Conservation (phyloP, 768 basidiomycete genomes). For the Serendipita sp. region DNA sequence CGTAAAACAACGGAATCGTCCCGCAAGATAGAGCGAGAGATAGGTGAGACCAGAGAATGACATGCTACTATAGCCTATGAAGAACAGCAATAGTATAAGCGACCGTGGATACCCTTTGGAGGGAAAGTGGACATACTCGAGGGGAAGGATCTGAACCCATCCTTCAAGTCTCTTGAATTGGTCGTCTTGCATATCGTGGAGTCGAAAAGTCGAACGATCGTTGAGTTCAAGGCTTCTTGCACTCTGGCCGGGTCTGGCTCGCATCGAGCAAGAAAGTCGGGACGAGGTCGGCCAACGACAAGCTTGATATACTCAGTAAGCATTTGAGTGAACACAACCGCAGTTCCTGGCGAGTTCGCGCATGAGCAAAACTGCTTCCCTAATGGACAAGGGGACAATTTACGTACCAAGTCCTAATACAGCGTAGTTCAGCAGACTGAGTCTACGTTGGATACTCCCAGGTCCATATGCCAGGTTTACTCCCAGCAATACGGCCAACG, state of each 20-base stretch:
- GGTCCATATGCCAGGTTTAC: background rate
- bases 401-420: background rate
- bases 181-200: constrained; percentile 16
- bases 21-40: constrained; percentile 43
- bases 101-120: background rate
- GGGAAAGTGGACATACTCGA: constrained; percentile 21
- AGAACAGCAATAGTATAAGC: background rate
- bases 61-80: constrained; percentile 38
- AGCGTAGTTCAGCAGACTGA: background rate
- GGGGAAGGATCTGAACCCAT: constrained; percentile 36
- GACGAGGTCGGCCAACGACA: constrained; percentile 33
- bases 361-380: too few relatives aligned
- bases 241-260: constrained; percentile 31
- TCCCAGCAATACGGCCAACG: background rate
- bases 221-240: background rate
- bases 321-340: background rate
- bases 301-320: background rate
- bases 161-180: constrained; percentile 25
- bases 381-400: too few relatives aligned
- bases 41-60: constrained; percentile 52
- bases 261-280: constrained; percentile 52
- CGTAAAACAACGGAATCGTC: background rate
- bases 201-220: background rate
- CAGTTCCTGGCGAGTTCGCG: background rate
- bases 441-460: background rate